Evolutionary conservation across 345 rosid genomes (phyloP), one percentile per base, ranked within the genome.

Genomic region (Pseudoturritis turrita): DNA sequence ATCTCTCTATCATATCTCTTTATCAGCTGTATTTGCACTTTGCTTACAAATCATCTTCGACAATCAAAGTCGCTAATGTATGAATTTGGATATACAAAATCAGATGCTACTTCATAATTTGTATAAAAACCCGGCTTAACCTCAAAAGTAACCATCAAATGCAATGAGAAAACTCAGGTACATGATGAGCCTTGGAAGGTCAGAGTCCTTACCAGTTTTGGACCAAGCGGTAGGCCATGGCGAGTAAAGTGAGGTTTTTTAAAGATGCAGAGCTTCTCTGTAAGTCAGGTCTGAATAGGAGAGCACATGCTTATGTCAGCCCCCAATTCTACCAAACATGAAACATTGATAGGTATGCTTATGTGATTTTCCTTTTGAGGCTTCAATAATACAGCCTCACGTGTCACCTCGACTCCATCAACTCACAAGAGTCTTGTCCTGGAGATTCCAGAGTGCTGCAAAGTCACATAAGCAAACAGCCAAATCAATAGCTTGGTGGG

Each of bases 381-480:
- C 67, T 55, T 13, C 68, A 70, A 77, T 77, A 70, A 77, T 77
- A 10, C 72, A 70, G 18, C 54, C 56, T 70, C 71, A 70, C 25
- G 71, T 64, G 71, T 70, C 75, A 70, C 28, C n/a, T 76, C 79
- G 14, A 54, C 54, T 69, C 28, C 59, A 51, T 76, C 70, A 61
- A 43, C 49, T 54, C 74, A 70, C 71, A 53, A 75, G 52, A 68
- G 74, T 60, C 74, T 69, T 69, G 71, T 68, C 70, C 22, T 53
- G 26, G 65, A 54, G 74, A 69, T 68, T 76, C 71, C 65, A 70
- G 70, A 70, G 56, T 39, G 66, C 75, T 63, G 75, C 71, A 76
- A 70, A 70, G 71, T 64, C 75, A 70, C 79, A 70, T 69, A 63
- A 69, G 75, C 79, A 76, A 76, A 49, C 74, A 70, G 53, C 75